Conservation (phyloP, 306 rosid species). For the Astragalus glycyphyllos region DNA sequence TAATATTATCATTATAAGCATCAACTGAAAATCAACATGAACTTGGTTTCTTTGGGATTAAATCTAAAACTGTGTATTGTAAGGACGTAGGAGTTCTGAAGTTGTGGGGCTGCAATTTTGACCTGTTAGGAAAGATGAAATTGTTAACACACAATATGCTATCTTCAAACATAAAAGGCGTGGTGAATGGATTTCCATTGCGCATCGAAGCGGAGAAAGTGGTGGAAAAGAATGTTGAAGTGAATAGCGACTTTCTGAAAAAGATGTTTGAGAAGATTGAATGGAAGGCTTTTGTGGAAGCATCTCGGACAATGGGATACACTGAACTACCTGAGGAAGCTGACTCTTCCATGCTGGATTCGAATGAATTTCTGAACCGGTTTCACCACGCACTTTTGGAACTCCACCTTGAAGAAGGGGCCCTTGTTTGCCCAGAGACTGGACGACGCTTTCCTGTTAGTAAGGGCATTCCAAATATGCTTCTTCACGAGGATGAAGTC, state of each 20-base stretch:
- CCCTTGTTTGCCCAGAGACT: constrained; percentile 84
- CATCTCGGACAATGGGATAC: constrained; percentile 71
- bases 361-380: constrained; percentile 71
- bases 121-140: constrained; percentile 59
- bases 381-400: constrained; percentile 93
- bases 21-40: too few species aligned
- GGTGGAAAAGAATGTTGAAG: constrained; percentile 71
- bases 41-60: too few species aligned
- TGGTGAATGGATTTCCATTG: constrained; percentile 79
- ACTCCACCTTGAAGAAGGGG: constrained; percentile 93
- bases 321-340: constrained; percentile 78
- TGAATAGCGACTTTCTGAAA: constrained; percentile 66
- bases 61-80: not conserved
- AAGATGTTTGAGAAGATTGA: constrained; percentile 83
- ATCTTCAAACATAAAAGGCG: constrained; percentile 86
- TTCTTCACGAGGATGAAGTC: constrained; percentile 93
- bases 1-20: too few species aligned
- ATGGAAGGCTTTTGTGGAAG: constrained; percentile 74
- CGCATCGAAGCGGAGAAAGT: constrained; percentile 76
- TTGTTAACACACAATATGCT: constrained; percentile 91
- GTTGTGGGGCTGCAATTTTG: not conserved
- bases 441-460: constrained; percentile 75
- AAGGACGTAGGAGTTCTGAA: constrained; percentile 3
- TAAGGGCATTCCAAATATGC: constrained; percentile 94
- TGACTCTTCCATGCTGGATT: constrained; percentile 68